Conservation (phyloP, 1,284 basidiomycete species). For the Puccinia brachypodii region DNA sequence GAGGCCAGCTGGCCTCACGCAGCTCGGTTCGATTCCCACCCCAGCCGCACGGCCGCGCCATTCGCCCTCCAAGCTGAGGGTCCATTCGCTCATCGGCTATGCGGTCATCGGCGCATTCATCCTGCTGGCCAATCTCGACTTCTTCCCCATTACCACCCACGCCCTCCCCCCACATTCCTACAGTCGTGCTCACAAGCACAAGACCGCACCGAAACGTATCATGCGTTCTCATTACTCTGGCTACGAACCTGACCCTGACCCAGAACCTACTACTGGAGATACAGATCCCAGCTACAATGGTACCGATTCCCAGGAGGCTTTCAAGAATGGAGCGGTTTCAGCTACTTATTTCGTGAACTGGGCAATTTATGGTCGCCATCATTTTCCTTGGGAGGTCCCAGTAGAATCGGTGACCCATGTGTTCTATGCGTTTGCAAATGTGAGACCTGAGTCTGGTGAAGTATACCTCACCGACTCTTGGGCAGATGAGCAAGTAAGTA, state of each 20-base stretch:
- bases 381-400: constrained; percentile 55
- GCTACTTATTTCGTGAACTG: constrained; percentile 54
- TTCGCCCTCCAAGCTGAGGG: background rate
- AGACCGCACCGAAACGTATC: background rate
- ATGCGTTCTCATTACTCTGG: constrained; percentile 1
- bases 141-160: background rate
- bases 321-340: constrained; percentile 33
- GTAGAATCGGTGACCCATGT: constrained; percentile 54
- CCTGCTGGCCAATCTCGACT: constrained; percentile 4
- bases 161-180: background rate
- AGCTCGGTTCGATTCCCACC: background rate
- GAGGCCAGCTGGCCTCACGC: background rate
- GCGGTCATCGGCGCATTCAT: constrained; percentile 15
- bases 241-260: background rate
- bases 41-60: background rate
- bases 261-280: background rate
- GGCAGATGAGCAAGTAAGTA: constrained; percentile 54
- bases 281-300: background rate
- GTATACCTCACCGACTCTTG: constrained; percentile 57
- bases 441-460: constrained; percentile 55
- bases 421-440: constrained; percentile 57
- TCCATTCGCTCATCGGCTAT: background rate
- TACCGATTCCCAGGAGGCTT: background rate
- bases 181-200: background rate
- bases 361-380: constrained; percentile 56